These are phyloP conservation scores for Wickerhamiella slavikovae DNA, from an alignment of 805 yeast species.

Conservation along the genomic window DNA sequence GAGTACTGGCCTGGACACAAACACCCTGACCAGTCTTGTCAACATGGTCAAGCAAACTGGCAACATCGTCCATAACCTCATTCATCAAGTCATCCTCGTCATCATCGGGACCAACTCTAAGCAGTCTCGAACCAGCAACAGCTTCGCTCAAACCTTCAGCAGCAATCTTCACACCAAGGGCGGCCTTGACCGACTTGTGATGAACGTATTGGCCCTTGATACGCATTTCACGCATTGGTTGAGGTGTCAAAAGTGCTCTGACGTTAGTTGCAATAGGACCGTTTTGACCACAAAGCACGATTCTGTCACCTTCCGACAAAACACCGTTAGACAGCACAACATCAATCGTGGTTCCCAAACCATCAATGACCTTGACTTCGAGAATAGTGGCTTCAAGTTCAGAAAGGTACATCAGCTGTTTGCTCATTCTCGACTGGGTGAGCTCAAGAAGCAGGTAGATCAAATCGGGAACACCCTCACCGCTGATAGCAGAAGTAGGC, in stretches of 20 bases:
- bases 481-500: slow-evolving; percentile 97
- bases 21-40: slow-evolving; percentile 95
- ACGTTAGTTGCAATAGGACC: slow-evolving; percentile 96
- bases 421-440: slow-evolving; percentile 97
- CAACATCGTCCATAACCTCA: slow-evolving; percentile 95
- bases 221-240: slow-evolving; percentile 89
- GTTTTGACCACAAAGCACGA: slow-evolving; percentile 91
- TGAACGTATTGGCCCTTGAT: slow-evolving; percentile 92
- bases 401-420: slow-evolving; percentile 89
- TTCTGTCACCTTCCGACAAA: slow-evolving; percentile 81
- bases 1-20: slow-evolving; percentile 92
- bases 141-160: slow-evolving; percentile 97
- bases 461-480: slow-evolving; percentile 99
- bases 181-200: slow-evolving; percentile 96
- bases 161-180: slow-evolving; percentile 95
- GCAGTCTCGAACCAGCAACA: slow-evolving; percentile 91
- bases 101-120: slow-evolving; percentile 91
- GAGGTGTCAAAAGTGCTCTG: slow-evolving; percentile 92
- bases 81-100: slow-evolving; percentile 96
- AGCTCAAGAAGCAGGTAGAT: slow-evolving; percentile 85
- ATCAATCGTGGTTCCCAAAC: slow-evolving; percentile 96
- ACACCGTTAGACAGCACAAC: slow-evolving; percentile 95
- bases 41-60: slow-evolving; percentile 84
- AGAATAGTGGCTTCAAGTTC: slow-evolving; percentile 90
- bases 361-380: slow-evolving; percentile 96